Percentiles rank a stretch among this genome's conserved stretches.
phyloP scores from a whole-genome alignment of 805 yeast species.

The Candida germanica region DNA sequence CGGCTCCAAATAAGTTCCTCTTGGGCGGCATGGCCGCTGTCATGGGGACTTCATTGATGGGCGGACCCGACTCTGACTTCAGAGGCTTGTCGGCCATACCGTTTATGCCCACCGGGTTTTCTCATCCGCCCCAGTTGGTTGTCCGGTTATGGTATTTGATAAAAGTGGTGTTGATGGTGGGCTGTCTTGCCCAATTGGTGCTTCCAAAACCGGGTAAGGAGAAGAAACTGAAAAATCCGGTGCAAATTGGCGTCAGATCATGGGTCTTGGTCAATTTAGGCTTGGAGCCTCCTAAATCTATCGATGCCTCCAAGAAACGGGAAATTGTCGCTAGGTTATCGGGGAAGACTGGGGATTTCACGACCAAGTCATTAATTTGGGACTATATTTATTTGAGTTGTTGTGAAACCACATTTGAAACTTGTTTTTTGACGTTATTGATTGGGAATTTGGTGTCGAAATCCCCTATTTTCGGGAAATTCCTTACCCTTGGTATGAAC shows the following conservation, averaged over 20 bases:
- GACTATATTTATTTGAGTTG: conserved; percentile 28
- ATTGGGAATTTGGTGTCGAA: conserved; percentile 26
- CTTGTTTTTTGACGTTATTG: conserved; percentile 27
- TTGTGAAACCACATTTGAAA: conserved; percentile 33
- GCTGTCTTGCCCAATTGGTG: conserved; percentile 15
- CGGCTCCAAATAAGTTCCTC: conserved; percentile 42
- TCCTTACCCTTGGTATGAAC: conserved; percentile 23
- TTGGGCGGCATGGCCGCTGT: conserved; percentile 65
- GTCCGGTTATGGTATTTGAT: conserved; percentile 20
- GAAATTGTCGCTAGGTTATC: conserved; percentile 16
- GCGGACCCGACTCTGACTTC: conserved; percentile 39
- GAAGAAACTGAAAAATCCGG: not conserved
- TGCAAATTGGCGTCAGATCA: conserved; percentile 6
- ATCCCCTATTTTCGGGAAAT: conserved; percentile 16
- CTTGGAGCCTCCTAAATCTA: conserved; percentile 23
- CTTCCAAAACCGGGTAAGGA: conserved; percentile 11
- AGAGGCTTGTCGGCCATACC: conserved; percentile 51
- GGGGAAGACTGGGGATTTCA: conserved; percentile 1
- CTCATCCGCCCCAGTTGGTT: conserved; percentile 20
- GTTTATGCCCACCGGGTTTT: conserved; percentile 18
- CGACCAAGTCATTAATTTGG: conserved; percentile 12
- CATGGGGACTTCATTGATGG: conserved; percentile 59
- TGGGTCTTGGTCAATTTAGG: conserved; percentile 30
- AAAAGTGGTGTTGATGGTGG: conserved; percentile 22
- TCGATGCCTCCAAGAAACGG: conserved; percentile 15